These are phyloP conservation scores for Xylariaceae sp. DNA, from an alignment of 2,329 filamentous ascomycete genomes.

Conservation along the genomic window DNA sequence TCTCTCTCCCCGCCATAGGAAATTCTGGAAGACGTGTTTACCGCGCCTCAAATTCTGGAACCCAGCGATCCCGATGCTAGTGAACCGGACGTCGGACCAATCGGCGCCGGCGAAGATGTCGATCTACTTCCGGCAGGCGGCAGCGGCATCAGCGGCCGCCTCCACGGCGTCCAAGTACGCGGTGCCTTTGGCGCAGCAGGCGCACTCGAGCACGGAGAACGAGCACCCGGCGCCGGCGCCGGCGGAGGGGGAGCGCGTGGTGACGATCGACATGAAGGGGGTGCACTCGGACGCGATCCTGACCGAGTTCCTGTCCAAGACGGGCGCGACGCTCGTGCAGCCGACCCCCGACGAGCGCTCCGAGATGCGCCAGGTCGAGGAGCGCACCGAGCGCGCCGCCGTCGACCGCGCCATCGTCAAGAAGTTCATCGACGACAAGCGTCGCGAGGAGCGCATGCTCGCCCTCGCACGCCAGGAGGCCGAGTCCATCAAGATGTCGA, in stretches of 20 bases:
- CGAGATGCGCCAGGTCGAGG: conserved; percentile 60
- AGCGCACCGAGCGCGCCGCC: conserved; percentile 52
- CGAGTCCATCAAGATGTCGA: conserved; percentile 45
- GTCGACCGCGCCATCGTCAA: conserved; percentile 58
- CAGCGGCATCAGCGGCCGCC: conserved; percentile 24
- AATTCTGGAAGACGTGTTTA: conserved; percentile 85
- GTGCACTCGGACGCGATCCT: conserved; percentile 65
- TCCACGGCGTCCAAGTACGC: conserved; percentile 20
- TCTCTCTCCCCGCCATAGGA: conserved; percentile 54
- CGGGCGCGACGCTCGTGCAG: conserved; percentile 59
- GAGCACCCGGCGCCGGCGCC: conserved; percentile 53
- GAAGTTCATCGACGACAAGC: conserved; percentile 58
- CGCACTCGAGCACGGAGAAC: conserved; percentile 51
- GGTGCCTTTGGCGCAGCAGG: conserved; percentile 42
- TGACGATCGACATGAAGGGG: conserved; percentile 66
- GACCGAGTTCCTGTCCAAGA: conserved; percentile 62
- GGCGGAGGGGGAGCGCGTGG: conserved; percentile 50
- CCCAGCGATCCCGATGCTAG: conserved; percentile 78
- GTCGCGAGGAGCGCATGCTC: conserved; percentile 63
- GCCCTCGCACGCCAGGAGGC: conserved; percentile 56
- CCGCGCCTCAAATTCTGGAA: conserved; percentile 94
- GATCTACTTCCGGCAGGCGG: conserved; percentile 60
- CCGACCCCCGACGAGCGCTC: conserved; percentile 62
- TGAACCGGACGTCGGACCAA: conserved; percentile 68
- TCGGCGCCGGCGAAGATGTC: conserved; percentile 62